Evolutionary conservation across 352 stramenopile species (phyloP).

Genomic region (Globisporangium alternatum): DNA sequence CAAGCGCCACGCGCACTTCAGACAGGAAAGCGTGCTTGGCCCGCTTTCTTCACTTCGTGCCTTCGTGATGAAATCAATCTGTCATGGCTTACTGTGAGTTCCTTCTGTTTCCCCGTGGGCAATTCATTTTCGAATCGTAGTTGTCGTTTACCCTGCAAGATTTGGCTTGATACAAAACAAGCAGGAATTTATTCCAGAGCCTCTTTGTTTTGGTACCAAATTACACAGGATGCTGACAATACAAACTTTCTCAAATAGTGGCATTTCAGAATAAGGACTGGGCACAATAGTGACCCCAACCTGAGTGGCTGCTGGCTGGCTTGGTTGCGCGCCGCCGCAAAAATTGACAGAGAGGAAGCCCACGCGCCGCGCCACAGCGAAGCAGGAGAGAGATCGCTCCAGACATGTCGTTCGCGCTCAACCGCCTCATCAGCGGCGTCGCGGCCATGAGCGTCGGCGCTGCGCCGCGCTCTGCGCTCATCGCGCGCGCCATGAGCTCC

Average conservation of each 20-base stretch:
- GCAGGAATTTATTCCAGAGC: not conserved
- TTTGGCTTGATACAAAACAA: not conserved
- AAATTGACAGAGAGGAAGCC: constrained; percentile 8
- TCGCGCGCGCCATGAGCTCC: constrained; percentile 33
- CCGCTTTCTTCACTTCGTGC: not conserved
- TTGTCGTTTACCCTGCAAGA: not conserved
- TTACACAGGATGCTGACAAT: not conserved
- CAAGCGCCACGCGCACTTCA: too few species aligned
- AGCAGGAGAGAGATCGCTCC: constrained; percentile 3
- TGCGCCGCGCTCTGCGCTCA: constrained; percentile 29
- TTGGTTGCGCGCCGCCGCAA: not conserved
- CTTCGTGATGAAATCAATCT: constrained; percentile 1
- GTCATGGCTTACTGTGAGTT: constrained; percentile 1
- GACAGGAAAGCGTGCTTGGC: not conserved
- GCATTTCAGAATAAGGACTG: not conserved
- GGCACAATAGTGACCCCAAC: not conserved
- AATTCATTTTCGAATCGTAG: constrained; percentile 11
- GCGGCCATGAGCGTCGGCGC: constrained; percentile 44
- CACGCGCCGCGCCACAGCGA: not conserved
- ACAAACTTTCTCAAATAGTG: not conserved
- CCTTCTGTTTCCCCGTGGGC: constrained; percentile 1
- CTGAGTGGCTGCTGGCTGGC: constrained; percentile 14
- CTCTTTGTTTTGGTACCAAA: not conserved
- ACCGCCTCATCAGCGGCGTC: constrained; percentile 59
- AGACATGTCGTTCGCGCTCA: constrained; percentile 37